Evolutionary conservation across 805 yeast genomes (phyloP).

Genomic region (Citeromyces matritensis): DNA sequence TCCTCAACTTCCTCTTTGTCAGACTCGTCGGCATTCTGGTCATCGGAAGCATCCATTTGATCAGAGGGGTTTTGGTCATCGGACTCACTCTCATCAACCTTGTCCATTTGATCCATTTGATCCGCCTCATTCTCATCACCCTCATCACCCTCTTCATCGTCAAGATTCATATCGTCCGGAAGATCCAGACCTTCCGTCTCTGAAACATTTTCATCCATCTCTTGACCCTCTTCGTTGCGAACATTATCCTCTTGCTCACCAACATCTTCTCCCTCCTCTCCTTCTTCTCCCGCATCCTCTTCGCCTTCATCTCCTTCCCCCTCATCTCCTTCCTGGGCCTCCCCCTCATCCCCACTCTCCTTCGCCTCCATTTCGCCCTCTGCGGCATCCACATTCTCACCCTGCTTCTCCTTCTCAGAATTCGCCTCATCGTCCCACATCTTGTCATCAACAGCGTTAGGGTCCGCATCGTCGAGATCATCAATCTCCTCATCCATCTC

Average conservation of each 20-base stretch:
- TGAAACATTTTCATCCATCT: slow-evolving; percentile 59
- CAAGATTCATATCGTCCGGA: slow-evolving; percentile 86
- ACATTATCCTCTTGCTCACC: slow-evolving; percentile 78
- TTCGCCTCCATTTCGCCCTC: slow-evolving; percentile 68
- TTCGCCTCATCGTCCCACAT: slow-evolving; percentile 93
- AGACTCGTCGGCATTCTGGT: slow-evolving; percentile 7
- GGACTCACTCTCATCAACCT: slow-evolving; percentile 13
- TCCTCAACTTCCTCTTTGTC: slow-evolving; percentile 7
- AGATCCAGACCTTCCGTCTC: slow-evolving; percentile 79
- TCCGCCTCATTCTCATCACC: slow-evolving; percentile 24
- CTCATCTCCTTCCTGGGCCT: slow-evolving; percentile 16
- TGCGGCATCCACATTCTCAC: slow-evolving; percentile 39
- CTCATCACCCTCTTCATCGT: slow-evolving; percentile 54
- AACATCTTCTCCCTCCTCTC: slow-evolving; percentile 49
- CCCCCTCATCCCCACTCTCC: slow-evolving; percentile 12
- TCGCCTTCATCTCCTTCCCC: slow-evolving; percentile 25
- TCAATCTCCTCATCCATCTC: slow-evolving; percentile 84
- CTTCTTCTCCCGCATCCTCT: slow-evolving; percentile 36
- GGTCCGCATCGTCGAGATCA: slow-evolving; percentile 79
- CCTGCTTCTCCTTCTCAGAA: too few relatives aligned
- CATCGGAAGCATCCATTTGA: slow-evolving; percentile 7
- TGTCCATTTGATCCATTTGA: slow-evolving; percentile 11
- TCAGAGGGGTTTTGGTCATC: slow-evolving; percentile 13
- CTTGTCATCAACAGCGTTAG: slow-evolving; percentile 89
- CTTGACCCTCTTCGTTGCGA: slow-evolving; percentile 50